phyloP scores from a whole-genome alignment of 352 stramenopile genomes.

The Phytophthora europaea region DNA sequence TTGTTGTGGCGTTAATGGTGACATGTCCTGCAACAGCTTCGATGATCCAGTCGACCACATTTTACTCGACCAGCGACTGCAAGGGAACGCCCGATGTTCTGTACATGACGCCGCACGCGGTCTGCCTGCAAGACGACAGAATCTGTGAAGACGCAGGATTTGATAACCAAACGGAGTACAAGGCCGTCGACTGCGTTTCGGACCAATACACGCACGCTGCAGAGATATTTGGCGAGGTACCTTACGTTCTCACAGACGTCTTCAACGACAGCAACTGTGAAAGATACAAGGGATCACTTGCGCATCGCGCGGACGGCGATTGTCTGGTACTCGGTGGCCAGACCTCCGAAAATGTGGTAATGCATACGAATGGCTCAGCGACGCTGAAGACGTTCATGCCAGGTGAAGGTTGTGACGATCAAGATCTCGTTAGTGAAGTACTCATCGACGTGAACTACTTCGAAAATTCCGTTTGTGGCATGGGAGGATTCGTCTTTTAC shows the following conservation, averaged over 20 bases:
- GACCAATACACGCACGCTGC: conserved; percentile 3
- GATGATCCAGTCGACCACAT: background rate
- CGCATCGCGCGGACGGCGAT: background rate
- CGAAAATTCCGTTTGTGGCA: background rate
- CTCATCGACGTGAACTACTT: background rate
- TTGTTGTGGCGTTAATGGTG: background rate
- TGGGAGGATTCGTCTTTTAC: background rate
- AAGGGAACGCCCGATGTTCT: background rate
- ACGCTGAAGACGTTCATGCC: background rate
- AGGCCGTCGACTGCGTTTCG: background rate
- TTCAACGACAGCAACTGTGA: conserved; percentile 4
- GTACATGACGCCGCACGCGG: background rate
- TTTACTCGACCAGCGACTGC: conserved; percentile 3
- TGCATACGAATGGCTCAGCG: background rate
- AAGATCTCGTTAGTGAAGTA: background rate
- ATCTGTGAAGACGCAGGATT: background rate
- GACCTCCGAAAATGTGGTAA: background rate
- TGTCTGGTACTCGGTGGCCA: background rate
- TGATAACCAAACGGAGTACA: conserved; percentile 2
- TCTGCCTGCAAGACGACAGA: background rate
- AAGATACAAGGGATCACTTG: background rate
- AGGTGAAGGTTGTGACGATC: background rate
- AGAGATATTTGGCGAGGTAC: background rate
- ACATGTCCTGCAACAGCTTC: background rate
- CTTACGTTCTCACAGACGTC: background rate